A percentile compares a stretch with the other conserved stretches of the same genome.
Evolutionary conservation across 1,284 basidiomycete genomes (phyloP).

Genomic region (Lentinus polychrous): DNA sequence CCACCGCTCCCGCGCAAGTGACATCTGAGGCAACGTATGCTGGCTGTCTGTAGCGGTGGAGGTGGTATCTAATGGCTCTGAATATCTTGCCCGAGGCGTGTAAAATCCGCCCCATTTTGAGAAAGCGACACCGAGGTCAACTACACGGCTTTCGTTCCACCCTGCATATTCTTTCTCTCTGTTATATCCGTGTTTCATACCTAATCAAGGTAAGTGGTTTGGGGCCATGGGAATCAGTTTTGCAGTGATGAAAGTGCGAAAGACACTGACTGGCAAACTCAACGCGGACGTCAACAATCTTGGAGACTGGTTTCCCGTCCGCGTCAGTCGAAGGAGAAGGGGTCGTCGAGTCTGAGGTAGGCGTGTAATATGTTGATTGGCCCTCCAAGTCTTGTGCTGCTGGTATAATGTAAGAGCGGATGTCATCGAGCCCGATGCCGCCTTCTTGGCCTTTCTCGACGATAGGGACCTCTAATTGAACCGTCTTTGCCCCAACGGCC

Average conservation of each 20-base stretch:
- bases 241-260: neutral
- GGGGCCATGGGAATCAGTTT: neutral
- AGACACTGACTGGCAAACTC: conserved; percentile 1
- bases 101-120: conserved; percentile 10
- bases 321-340: neutral
- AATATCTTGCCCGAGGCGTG: neutral
- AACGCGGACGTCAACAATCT: conserved; percentile 1
- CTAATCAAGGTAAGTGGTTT: neutral
- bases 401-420: neutral
- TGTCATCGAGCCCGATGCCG: conserved; percentile 4
- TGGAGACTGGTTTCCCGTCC: neutral
- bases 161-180: neutral
- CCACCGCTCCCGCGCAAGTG: neutral
- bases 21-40: neutral
- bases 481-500: neutral
- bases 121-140: conserved; percentile 1
- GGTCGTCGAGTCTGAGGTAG: neutral
- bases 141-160: neutral
- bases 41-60: too few species aligned
- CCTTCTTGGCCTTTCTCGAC: neutral
- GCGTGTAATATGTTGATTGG: neutral
- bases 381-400: neutral
- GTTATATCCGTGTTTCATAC: neutral
- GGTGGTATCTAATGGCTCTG: neutral
- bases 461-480: conserved; percentile 1